Evolutionary conservation across 768 basidiomycete species (phyloP).

Genomic region (Collybia mongolica): DNA sequence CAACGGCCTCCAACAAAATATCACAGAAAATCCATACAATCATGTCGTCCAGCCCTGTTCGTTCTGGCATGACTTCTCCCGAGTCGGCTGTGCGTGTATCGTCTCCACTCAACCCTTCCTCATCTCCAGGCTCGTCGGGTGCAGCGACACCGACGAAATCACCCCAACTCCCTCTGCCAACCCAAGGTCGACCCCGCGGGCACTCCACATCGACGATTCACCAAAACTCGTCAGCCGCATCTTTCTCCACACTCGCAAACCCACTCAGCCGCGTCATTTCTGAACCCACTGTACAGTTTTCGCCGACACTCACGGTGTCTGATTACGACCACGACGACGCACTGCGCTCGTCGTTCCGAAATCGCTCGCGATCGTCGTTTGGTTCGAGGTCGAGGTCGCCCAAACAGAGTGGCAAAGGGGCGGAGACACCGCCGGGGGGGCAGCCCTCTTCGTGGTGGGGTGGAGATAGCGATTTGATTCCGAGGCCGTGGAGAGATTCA

Average conservation of each 20-base stretch:
- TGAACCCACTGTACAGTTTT: slow-evolving; percentile 7
- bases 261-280: slow-evolving; percentile 13
- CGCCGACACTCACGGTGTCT: neutral
- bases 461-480: neutral
- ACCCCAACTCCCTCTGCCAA: neutral
- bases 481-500: slow-evolving; percentile 26
- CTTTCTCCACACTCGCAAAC: slow-evolving; percentile 4
- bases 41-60: no score
- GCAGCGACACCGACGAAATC: neutral
- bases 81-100: no score
- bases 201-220: slow-evolving; percentile 9
- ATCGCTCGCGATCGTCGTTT: neutral
- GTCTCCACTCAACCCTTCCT: no score
- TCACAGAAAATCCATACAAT: no score
- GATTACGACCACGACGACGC: neutral
- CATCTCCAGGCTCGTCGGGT: no score
- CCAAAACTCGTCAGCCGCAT: neutral
- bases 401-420: neutral
- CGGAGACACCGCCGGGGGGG: slow-evolving; percentile 5
- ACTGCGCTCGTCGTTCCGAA: neutral
- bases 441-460: slow-evolving; percentile 7
- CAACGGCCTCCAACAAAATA: no score
- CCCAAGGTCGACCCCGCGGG: slow-evolving; percentile 5
- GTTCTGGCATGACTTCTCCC: no score
- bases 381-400: neutral